These are phyloP conservation scores for Pezicula rhizophila DNA, from an alignment of 2,329 filamentous ascomycete genomes.

Conservation along the genomic window DNA sequence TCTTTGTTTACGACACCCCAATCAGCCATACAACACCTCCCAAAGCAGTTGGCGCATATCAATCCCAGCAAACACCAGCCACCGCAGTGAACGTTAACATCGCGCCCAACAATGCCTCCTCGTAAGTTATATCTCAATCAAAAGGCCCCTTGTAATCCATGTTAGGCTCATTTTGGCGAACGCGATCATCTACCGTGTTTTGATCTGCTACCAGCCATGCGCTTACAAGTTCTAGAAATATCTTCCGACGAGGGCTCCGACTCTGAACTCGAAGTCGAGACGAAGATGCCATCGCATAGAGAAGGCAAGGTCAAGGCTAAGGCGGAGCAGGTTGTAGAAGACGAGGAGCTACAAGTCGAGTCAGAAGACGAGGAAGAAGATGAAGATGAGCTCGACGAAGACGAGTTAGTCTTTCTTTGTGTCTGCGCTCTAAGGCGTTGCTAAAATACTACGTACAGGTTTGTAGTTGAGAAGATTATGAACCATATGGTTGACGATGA, in stretches of 20 bases:
- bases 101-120: conserved; percentile 20
- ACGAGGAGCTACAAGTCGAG: conserved; percentile 16
- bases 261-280: conserved; percentile 20
- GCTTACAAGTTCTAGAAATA: conserved; percentile 22
- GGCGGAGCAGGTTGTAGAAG: conserved; percentile 10
- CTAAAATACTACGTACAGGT: conserved; percentile 41
- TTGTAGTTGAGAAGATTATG: conserved; percentile 68
- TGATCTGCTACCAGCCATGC: conserved; percentile 6
- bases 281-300: conserved; percentile 1
- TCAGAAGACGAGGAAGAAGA: conserved; percentile 28
- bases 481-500: conserved; percentile 55
- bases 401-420: conserved; percentile 32
- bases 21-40: too few species aligned
- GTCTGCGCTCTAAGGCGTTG: conserved; percentile 12
- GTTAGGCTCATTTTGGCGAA: background rate
- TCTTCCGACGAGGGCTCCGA: conserved; percentile 27
- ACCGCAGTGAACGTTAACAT: too few species aligned
- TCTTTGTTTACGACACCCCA: too few species aligned
- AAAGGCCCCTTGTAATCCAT: background rate
- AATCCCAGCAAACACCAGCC: too few species aligned
- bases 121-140: conserved; percentile 19
- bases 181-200: background rate
- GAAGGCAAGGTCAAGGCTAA: conserved; percentile 21
- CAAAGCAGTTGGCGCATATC: too few species aligned
- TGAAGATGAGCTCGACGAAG: conserved; percentile 39